phyloP scores from a whole-genome alignment of 805 yeast genomes.

The Alloascoidea africana region DNA sequence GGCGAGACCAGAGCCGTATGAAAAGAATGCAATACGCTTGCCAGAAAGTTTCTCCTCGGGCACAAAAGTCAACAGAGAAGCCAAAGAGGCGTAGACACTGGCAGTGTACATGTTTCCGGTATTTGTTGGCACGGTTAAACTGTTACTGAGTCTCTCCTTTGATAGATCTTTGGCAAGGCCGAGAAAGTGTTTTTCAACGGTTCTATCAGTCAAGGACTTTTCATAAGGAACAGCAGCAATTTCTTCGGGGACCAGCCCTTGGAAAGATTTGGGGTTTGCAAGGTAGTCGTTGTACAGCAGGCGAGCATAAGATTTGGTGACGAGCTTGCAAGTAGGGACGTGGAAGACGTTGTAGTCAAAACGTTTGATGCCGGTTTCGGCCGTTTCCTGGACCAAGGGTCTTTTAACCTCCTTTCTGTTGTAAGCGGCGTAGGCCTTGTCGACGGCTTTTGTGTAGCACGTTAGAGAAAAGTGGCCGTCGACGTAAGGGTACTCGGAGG shows the following conservation, averaged over 20 bases:
- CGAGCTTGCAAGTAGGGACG: slow-evolving; percentile 95
- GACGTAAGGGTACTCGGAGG: slow-evolving; percentile 90
- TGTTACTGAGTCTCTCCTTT: slow-evolving; percentile 59
- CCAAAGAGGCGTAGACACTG: slow-evolving; percentile 74
- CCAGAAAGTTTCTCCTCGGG: slow-evolving; percentile 61
- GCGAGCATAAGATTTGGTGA: slow-evolving; percentile 85
- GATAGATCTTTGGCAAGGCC: slow-evolving; percentile 56
- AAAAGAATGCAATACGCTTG: slow-evolving; percentile 83
- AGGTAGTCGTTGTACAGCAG: slow-evolving; percentile 77
- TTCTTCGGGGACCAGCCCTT: slow-evolving; percentile 34
- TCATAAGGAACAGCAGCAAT: slow-evolving; percentile 55
- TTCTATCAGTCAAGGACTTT: slow-evolving; percentile 62
- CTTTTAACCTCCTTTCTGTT: slow-evolving; percentile 54
- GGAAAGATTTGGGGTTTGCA: slow-evolving; percentile 47
- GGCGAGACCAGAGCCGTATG: slow-evolving; percentile 98
- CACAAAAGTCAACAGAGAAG: slow-evolving; percentile 65
- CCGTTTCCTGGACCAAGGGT: slow-evolving; percentile 26
- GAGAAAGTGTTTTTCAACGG: slow-evolving; percentile 74
- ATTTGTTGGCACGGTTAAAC: slow-evolving; percentile 81
- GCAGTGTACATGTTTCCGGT: slow-evolving; percentile 98
- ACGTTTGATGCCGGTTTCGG: slow-evolving; percentile 39
- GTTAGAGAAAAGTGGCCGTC: slow-evolving; percentile 93
- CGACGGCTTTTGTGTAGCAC: slow-evolving; percentile 90
- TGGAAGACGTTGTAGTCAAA: slow-evolving; percentile 95
- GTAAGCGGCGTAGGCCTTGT: slow-evolving; percentile 71